Base-by-base conservation (phyloP, 2,329 filamentous ascomycete species). In the Alternaria dauci region DNA sequence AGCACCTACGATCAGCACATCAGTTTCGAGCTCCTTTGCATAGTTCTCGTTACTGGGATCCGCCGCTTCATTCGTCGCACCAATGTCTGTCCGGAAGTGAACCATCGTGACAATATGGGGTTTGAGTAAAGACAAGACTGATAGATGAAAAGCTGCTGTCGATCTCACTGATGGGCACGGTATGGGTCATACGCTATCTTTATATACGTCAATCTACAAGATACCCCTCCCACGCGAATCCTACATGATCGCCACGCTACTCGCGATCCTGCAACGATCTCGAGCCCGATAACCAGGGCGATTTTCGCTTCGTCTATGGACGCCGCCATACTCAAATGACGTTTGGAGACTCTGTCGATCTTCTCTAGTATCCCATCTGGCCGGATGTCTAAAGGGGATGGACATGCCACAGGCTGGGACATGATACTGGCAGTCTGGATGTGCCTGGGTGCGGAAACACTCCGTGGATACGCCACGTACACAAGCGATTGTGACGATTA, bases 1-100 rank as follows among this genome's bases (percentile, higher is more conserved):
- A 32, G 77, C 77, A 34, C 79, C 79, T 5, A 81, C 74, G 34
- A 79, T 78, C n/a, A 79, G 44, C 8, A 77, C 76, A 25, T 79
- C 77, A 0, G 71, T 76, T 23, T 78, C 74, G 23, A 79, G 63
- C 18, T 78, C 71, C 44, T 78, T 70, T 28, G 67, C 72, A 58
- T 79, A 79, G 23, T 67, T 76, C 52, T 76, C 75, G 46, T 73
- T 73, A 7, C 62, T 50, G 1, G 59, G 57, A 2, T 55, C 54
- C 4, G 68, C 66, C 8, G 65, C 59, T 54, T 68, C 57, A 30
- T 71, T 71, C 16, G 66, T 71, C 11, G 62, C 68, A n/a, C 66
- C 63, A 25, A 78, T 78, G 52, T 77, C 74, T 7, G 71, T 76
- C 28, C 72, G 67, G 26, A 75, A 72, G 38, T 71, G 67, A 42